These are phyloP conservation scores for Odonthalia washingtoniensis DNA, from an alignment of 31 red algal species.

Conservation along the genomic window DNA sequence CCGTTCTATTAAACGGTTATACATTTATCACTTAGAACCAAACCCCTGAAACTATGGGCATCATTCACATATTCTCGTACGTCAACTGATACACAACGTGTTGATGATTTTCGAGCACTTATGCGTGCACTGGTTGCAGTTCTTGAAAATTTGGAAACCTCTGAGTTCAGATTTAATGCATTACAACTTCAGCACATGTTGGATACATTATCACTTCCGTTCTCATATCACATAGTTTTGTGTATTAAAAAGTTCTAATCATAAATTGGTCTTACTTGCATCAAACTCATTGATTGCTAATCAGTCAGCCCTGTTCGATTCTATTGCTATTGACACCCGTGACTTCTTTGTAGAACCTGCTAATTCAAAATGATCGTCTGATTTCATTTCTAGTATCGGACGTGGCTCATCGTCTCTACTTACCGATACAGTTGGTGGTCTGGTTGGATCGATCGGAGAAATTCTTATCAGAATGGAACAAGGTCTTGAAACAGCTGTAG, in stretches of 20 bases:
- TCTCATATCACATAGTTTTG: slow-evolving; percentile 90
- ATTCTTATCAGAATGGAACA: slow-evolving; percentile 88
- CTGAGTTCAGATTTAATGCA: slow-evolving; percentile 96
- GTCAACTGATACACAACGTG: slow-evolving; percentile 65
- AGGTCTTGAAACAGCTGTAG: slow-evolving; percentile 96
- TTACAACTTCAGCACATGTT: slow-evolving; percentile 95
- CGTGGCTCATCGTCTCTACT: slow-evolving; percentile 89
- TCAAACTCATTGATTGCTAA: slow-evolving; percentile 96
- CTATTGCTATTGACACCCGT: slow-evolving; percentile 89
- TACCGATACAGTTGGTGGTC: slow-evolving; percentile 91
- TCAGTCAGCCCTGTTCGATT: slow-evolving; percentile 94
- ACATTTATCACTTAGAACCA: slow-evolving; percentile 87
- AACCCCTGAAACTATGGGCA: slow-evolving; percentile 80
- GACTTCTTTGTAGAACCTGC: slow-evolving; percentile 99
- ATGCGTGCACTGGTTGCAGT: slow-evolving; percentile 92
- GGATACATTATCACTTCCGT: slow-evolving; percentile 88
- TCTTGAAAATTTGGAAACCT: slow-evolving; percentile 95
- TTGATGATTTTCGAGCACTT: slow-evolving; percentile 76
- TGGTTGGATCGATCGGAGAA: slow-evolving; percentile 89
- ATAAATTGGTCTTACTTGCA: slow-evolving; percentile 88
- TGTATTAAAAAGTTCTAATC: slow-evolving; percentile 77
- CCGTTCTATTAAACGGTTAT: slow-evolving; percentile 69
- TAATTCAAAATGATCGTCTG: slow-evolving; percentile 87
- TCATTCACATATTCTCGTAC: slow-evolving; percentile 87
- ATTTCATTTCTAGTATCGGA: slow-evolving; percentile 94